Percentiles rank a stretch among this genome's conserved stretches.
These are phyloP conservation scores for Aegilops speltoides DNA, from an alignment of 176 grass and related monocot species.

Conservation along the genomic window DNA sequence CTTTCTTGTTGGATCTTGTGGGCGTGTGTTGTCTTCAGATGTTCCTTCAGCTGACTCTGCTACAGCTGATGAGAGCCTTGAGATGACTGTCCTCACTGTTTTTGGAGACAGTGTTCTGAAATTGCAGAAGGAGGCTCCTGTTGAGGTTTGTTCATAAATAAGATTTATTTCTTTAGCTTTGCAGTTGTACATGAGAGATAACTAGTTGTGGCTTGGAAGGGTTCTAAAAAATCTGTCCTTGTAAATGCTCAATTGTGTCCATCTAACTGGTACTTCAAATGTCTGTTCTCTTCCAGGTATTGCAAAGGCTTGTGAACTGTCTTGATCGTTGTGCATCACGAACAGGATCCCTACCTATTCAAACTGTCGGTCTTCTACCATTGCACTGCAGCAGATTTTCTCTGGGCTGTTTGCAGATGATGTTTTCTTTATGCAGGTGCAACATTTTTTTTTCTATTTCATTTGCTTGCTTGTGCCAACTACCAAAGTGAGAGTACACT, in stretches of 20 bases:
- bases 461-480: neutral
- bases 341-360: slow-evolving; percentile 88
- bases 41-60: slow-evolving; percentile 58
- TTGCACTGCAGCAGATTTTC: slow-evolving; percentile 94
- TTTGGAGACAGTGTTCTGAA: slow-evolving; percentile 80
- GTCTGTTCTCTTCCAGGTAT: slow-evolving; percentile 60
- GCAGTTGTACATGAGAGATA: neutral
- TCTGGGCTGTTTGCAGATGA: slow-evolving; percentile 86
- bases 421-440: slow-evolving; percentile 98
- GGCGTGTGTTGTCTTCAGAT: slow-evolving; percentile 81
- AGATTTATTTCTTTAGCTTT: slow-evolving; percentile 24
- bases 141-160: slow-evolving; percentile 55
- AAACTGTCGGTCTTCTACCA: slow-evolving; percentile 90
- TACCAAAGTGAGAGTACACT: slow-evolving; percentile 5
- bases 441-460: neutral
- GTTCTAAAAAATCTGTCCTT: neutral
- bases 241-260: slow-evolving; percentile 12
- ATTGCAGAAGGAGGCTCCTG: slow-evolving; percentile 75
- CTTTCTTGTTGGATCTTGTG: slow-evolving; percentile 98
- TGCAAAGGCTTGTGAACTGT: slow-evolving; percentile 87
- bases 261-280: slow-evolving; percentile 23
- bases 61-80: slow-evolving; percentile 85
- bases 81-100: slow-evolving; percentile 86
- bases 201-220: neutral
- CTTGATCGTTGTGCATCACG: slow-evolving; percentile 95